Evolutionary conservation across 345 rosid genomes (phyloP), one percentile per base, ranked within the genome.

Genomic region (Melaleuca alternifolia): DNA sequence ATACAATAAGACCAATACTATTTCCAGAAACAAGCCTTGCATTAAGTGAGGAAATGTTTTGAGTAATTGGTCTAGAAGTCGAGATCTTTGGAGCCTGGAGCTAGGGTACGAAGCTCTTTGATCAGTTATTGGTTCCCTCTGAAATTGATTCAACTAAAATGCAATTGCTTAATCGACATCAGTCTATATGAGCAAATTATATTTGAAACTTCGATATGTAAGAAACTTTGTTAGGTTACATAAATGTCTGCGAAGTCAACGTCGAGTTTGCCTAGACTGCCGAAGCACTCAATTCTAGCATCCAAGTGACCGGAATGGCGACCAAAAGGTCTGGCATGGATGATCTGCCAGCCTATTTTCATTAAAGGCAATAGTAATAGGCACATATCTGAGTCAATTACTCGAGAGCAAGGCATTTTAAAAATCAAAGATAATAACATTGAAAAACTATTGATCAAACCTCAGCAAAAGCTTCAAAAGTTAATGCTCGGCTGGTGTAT

Each of bases 291-390:
- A 89, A 62, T 26, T 96, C 98, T 79, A 96, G 96, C 98, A 96
- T 95, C 98, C 98, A 96, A 37, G 98, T 93, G 14, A 98, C 98
- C 24, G 98, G 98, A 89, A 10, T 11, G 52, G 57, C 48, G 76
- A 59, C 88, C 90, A 10, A 87, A 51, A 33, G 87, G 46, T 44
- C 87, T 87, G 26, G 46, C 86, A 46, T 88, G 85, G 21, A 85
- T 88, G 82, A 85, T 76, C 56, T 84, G 87, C 46, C 89, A 87
- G 1, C 87, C 87, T 61, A 85, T 82, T 62, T 88, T 88, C 89
- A 88, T 88, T 59, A 88, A 33, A 28, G 85, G 51, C 44, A 88
- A 75, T 87, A 85, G 86, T 85, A 88, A 50, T 54, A 83, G 13
- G 13, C 30, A 16, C 79, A 37, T 37, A 18, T 30, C 11, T 77